Evolutionary conservation across 805 yeast genomes (phyloP).

Genomic region (Teunomyces kruisii): DNA sequence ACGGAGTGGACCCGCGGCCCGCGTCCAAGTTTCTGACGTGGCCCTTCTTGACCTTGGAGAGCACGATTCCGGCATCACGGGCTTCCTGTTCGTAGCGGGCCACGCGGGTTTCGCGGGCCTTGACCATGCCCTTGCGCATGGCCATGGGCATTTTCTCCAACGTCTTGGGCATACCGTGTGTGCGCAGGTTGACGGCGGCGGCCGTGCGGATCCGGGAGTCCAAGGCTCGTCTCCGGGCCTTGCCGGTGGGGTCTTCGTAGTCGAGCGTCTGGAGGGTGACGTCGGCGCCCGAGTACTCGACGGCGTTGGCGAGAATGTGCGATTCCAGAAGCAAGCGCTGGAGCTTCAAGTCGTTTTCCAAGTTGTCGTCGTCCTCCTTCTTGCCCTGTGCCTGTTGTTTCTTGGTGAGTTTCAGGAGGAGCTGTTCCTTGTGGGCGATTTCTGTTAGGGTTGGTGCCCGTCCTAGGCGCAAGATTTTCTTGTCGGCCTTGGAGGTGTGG

Average conservation of each 20-base stretch:
- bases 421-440: slow-evolving; percentile 24
- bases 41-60: slow-evolving; percentile 69
- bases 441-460: slow-evolving; percentile 52
- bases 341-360: slow-evolving; percentile 69
- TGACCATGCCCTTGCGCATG: slow-evolving; percentile 81
- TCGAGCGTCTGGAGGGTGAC: slow-evolving; percentile 62
- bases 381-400: slow-evolving; percentile 35
- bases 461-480: slow-evolving; percentile 57
- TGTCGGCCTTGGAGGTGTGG: slow-evolving; percentile 43
- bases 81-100: slow-evolving; percentile 72
- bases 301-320: slow-evolving; percentile 52
- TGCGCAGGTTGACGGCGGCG: slow-evolving; percentile 40
- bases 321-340: slow-evolving; percentile 72
- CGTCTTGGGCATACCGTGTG: slow-evolving; percentile 44
- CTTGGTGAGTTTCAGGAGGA: slow-evolving; percentile 26
- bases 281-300: slow-evolving; percentile 63
- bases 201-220: slow-evolving; percentile 54
- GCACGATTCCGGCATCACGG: slow-evolving; percentile 83
- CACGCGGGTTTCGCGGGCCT: slow-evolving; percentile 52
- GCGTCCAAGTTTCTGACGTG: slow-evolving; percentile 56
- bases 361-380: slow-evolving; percentile 48
- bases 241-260: slow-evolving; percentile 64
- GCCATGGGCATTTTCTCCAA: slow-evolving; percentile 86
- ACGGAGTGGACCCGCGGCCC: slow-evolving; percentile 53
- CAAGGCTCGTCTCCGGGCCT: slow-evolving; percentile 63